Evolutionary conservation across 1,284 basidiomycete genomes (phyloP).

Genomic region (Trichosporon faecale): DNA sequence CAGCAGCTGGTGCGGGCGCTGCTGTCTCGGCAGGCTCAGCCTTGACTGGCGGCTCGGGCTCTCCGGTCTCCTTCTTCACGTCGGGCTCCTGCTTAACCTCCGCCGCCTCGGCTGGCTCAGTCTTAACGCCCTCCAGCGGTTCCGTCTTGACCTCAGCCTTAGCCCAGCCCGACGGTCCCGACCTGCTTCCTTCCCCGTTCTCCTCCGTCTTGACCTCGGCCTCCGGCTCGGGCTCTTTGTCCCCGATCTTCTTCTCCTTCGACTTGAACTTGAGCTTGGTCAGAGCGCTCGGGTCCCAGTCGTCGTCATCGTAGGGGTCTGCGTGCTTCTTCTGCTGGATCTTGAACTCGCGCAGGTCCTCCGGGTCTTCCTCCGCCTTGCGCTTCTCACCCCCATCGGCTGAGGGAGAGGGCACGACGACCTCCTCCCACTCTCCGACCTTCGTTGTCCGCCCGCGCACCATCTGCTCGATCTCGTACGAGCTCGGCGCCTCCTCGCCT

Average conservation of each 20-base stretch:
- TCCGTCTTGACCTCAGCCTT: conserved; percentile 24
- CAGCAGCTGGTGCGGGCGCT: conserved; percentile 18
- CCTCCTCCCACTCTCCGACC: conserved; percentile 79
- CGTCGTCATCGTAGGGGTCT: conserved; percentile 46
- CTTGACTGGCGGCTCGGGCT: conserved; percentile 24
- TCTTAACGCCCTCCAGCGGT: conserved; percentile 10
- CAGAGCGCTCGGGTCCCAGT: conserved; percentile 39
- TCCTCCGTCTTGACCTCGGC: conserved; percentile 9
- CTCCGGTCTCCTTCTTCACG: not conserved
- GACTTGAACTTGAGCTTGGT: conserved; percentile 39
- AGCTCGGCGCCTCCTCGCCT: conserved; percentile 57
- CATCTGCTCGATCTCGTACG: conserved; percentile 59
- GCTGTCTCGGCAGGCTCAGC: conserved; percentile 9
- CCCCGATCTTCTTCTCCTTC: conserved; percentile 33
- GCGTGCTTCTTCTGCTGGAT: conserved; percentile 30
- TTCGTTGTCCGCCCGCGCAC: conserved; percentile 64
- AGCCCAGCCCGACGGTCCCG: conserved; percentile 25
- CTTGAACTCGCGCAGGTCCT: conserved; percentile 38
- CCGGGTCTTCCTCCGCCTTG: conserved; percentile 30
- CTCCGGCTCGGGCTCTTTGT: not conserved
- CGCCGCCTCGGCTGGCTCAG: conserved; percentile 11
- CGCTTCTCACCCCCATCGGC: not conserved
- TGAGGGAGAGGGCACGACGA: conserved; percentile 43
- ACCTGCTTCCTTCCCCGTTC: conserved; percentile 15
- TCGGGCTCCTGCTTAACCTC: conserved; percentile 10